Evolutionary conservation across 768 basidiomycete genomes (phyloP).

Genomic region (Suillus cothurnatus): DNA sequence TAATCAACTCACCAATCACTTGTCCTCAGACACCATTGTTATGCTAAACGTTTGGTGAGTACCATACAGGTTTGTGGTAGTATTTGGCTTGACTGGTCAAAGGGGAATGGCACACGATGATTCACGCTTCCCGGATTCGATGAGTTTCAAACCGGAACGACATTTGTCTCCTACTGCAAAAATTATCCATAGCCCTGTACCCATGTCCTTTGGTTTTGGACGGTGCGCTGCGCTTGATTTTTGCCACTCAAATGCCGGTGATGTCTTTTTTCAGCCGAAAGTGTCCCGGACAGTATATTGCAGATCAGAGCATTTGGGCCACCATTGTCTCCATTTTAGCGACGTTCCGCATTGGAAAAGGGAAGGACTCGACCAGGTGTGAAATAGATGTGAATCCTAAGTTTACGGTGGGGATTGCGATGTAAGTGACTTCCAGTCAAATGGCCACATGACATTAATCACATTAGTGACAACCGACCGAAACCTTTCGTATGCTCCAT

Average conservation of each 20-base stretch:
- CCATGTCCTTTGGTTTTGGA: slow-evolving; percentile 25
- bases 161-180: slow-evolving; percentile 27
- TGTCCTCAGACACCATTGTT: slow-evolving; percentile 20
- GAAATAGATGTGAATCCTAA: slow-evolving; percentile 28
- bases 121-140: slow-evolving; percentile 2
- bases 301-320: slow-evolving; percentile 35
- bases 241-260: too few relatives aligned
- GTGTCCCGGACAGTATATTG: slow-evolving; percentile 39
- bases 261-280: slow-evolving; percentile 20
- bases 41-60: slow-evolving; percentile 29
- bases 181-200: too few relatives aligned
- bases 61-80: neutral
- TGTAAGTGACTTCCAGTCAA: slow-evolving; percentile 15
- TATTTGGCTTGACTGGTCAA: slow-evolving; percentile 2
- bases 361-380: slow-evolving; percentile 30
- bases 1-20: neutral
- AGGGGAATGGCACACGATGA: slow-evolving; percentile 56
- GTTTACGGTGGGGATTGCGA: slow-evolving; percentile 25
- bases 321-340: slow-evolving; percentile 34
- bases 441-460: neutral
- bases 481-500: slow-evolving; percentile 29
- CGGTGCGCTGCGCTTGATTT: slow-evolving; percentile 18
- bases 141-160: too few relatives aligned
- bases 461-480: slow-evolving; percentile 21
- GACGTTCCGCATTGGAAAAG: slow-evolving; percentile 28